A percentile compares a stretch with the other conserved stretches of the same genome.
These are phyloP conservation scores for Coniochaeta sp. DNA, from an alignment of 2,329 filamentous ascomycete genomes.

Conservation along the genomic window DNA sequence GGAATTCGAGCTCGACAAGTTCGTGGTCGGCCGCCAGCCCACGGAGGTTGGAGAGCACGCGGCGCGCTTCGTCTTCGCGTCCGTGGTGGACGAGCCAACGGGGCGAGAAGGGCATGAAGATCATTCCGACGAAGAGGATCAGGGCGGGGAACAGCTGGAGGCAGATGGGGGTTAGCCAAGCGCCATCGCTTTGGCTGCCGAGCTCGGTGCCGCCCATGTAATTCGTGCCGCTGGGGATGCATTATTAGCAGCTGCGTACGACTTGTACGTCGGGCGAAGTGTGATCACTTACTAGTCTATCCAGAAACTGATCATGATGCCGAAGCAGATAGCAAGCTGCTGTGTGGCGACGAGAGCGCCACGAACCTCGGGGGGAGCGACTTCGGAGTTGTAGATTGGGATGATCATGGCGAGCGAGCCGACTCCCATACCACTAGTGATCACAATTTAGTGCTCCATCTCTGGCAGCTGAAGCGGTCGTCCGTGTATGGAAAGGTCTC, in stretches of 20 bases:
- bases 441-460: neutral
- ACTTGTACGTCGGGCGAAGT: conserved; percentile 3
- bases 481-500: conserved; percentile 8
- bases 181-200: conserved; percentile 52
- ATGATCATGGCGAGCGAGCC: conserved; percentile 60
- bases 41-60: conserved; percentile 57
- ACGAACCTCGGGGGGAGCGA: conserved; percentile 39
- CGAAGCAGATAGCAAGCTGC: conserved; percentile 51
- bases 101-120: conserved; percentile 75
- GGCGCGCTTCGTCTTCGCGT: conserved; percentile 60
- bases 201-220: conserved; percentile 50
- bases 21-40: conserved; percentile 55
- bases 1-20: conserved; percentile 65
- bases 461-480: neutral
- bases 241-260: conserved; percentile 23
- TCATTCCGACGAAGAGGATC: conserved; percentile 61
- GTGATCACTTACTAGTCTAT: conserved; percentile 40
- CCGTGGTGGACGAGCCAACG: conserved; percentile 67
- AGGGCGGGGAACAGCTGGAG: conserved; percentile 63
- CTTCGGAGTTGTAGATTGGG: conserved; percentile 39
- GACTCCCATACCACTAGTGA: conserved; percentile 53
- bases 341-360: conserved; percentile 39
- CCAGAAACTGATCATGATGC: conserved; percentile 60
- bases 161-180: conserved; percentile 68
- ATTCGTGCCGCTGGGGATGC: conserved; percentile 44